Conservation (phyloP, 2,329 filamentous ascomycete species). For the Endothia cerciana region DNA sequence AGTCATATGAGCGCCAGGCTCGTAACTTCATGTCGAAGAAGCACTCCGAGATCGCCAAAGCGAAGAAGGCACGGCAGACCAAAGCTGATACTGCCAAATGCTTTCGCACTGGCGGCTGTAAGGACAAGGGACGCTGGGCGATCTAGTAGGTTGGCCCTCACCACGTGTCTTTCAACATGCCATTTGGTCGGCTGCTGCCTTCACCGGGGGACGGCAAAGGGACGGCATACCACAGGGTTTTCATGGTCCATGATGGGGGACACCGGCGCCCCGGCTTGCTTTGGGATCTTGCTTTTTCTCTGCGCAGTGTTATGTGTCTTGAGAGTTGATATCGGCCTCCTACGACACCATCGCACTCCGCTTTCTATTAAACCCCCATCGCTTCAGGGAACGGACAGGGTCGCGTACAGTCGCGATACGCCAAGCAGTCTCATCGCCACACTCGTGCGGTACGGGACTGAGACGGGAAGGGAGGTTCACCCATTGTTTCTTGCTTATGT, state of each 20-base stretch:
- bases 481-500: constrained; percentile 1
- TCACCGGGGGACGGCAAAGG: constrained; percentile 1
- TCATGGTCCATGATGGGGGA: constrained; percentile 13
- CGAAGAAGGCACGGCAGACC: constrained; percentile 34
- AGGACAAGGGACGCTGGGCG: constrained; percentile 18
- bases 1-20: constrained; percentile 53
- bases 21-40: constrained; percentile 45
- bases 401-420: constrained; percentile 11
- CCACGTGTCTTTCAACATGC: neutral
- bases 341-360: constrained; percentile 1
- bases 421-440: constrained; percentile 5
- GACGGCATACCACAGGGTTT: constrained; percentile 15
- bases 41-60: constrained; percentile 38
- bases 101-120: constrained; percentile 20
- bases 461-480: constrained; percentile 8
- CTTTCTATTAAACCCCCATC: neutral
- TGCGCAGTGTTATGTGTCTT: neutral
- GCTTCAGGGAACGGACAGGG: neutral
- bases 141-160: constrained; percentile 22
- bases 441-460: neutral
- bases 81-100: constrained; percentile 13
- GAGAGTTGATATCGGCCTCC: constrained; percentile 14
- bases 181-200: constrained; percentile 5
- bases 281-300: constrained; percentile 1
- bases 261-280: constrained; percentile 18